Evolutionary conservation across 2,329 filamentous ascomycete species (phyloP), one percentile per base, ranked within the genome.

Genomic region (Pezicula carpinea): DNA sequence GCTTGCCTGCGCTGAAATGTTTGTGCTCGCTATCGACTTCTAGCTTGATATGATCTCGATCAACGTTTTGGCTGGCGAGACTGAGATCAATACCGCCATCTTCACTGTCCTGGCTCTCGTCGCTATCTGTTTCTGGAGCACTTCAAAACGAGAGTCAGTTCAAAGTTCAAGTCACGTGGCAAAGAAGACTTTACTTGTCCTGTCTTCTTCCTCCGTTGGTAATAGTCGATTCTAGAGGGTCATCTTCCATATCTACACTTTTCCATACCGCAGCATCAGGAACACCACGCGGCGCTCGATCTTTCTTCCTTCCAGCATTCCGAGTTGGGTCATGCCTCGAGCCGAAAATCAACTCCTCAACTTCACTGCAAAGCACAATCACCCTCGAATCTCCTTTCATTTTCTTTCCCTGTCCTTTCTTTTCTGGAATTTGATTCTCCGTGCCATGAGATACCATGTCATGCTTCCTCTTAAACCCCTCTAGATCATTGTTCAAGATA

Each of bases 311-410:
- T 0, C 70, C 73, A 49, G 64, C 71, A 0, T 64, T 63, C 53
- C 74, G 73, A 6, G 68, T 66, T 0, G 71, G 72, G 46, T 76
- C 73, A 14, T 64, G 62, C 18, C 64, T 58, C 22, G 64, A 61
- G 5, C 70, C 70, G 53, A 81, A 81, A 1, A 82, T 64, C 6
- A 69, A 53, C 4, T 61, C 66, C 55, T 82, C 75, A 3, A 80
- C 71, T 13, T 70, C 66, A 15, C 69, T 67, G 49, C 75, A 77
- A 0, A 69, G 64, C 3, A 82, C 67, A 1, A 77, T 64, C 5
- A 77, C 60, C 1, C 77, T 60, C 5, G 66, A 61, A 41, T 80
- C 78, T 6, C 77, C 75, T 57, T 80, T 80, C 15, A 51, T 51
- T 32, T 44, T 62, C 44, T 57, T 70, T 22, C 10, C 38, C 7